These are phyloP conservation scores for Terfezia boudieri DNA, from an alignment of 495 filamentous ascomycete species.

Conservation along the genomic window DNA sequence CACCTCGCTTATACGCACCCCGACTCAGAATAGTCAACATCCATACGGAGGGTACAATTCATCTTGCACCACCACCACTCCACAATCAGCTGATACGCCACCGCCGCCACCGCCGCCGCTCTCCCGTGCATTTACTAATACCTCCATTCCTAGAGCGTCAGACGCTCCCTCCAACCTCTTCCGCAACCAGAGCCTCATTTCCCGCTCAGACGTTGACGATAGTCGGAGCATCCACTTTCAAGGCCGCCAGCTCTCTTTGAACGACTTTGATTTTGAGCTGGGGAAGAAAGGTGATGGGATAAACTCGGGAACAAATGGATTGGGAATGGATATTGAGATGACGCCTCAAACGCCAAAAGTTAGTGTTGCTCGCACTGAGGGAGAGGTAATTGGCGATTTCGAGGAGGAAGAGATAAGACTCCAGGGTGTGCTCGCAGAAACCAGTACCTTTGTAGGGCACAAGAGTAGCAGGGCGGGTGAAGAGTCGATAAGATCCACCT, in stretches of 20 bases:
- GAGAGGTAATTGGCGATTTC: background rate
- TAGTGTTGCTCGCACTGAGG: background rate
- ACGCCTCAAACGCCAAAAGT: background rate
- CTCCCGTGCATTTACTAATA: background rate
- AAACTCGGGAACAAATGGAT: background rate
- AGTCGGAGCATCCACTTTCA: background rate
- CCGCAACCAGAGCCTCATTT: background rate
- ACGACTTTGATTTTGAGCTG: background rate
- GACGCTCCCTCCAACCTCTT: background rate
- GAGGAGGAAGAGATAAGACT: background rate
- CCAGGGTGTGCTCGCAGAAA: background rate
- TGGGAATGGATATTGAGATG: background rate
- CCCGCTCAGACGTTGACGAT: background rate
- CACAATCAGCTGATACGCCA: background rate
- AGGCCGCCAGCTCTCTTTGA: background rate
- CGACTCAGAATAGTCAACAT: background rate
- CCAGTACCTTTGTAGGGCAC: too few species aligned
- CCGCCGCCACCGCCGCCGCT: background rate
- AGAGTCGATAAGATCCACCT: too few species aligned
- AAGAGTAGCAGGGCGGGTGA: too few species aligned
- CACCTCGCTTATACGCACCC: background rate
- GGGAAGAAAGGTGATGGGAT: background rate
- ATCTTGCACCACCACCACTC: background rate
- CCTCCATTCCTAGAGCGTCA: background rate
- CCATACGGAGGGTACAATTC: too few species aligned